These are phyloP conservation scores for Syzygium jambos DNA, from an alignment of 345 rosid genomes.

Conservation along the genomic window DNA sequence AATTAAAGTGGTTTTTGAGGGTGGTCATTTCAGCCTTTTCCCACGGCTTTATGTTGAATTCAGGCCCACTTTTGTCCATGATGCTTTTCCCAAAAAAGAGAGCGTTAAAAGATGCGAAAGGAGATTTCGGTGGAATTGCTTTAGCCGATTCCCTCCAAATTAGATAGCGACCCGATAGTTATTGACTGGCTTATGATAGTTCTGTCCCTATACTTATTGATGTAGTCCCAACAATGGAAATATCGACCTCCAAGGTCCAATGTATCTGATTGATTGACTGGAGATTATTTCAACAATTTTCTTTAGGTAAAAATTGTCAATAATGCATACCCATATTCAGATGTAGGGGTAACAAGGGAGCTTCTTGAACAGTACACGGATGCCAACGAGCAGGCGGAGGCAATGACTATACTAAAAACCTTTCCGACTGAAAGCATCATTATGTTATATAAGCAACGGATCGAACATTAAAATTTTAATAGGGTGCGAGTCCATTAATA, in stretches of 20 bases:
- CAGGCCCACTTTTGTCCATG: background rate
- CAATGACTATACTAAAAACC: background rate
- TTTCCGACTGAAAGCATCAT: background rate
- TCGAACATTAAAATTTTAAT: background rate
- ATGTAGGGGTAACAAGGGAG: background rate
- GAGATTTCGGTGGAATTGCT: background rate
- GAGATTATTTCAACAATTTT: background rate
- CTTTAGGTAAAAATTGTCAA: background rate
- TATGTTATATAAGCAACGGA: background rate
- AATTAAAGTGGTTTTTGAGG: too few relatives aligned
- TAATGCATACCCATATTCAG: background rate
- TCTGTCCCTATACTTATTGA: too few relatives aligned
- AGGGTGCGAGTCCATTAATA: accelerated
- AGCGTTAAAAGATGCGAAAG: too few relatives aligned
- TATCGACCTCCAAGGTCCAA: background rate
- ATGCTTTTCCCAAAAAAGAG: background rate
- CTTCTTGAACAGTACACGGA: background rate
- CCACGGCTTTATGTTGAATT: background rate
- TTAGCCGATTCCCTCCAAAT: background rate
- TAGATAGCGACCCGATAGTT: background rate
- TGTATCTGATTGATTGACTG: background rate
- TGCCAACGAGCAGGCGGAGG: background rate
- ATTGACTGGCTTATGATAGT: background rate
- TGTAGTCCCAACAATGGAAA: too few relatives aligned
- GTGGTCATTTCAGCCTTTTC: background rate